A percentile compares a stretch with the other conserved stretches of the same genome.
Evolutionary conservation across 2,329 filamentous ascomycete genomes (phyloP).

Genomic region (Colletotrichum truncatum): DNA sequence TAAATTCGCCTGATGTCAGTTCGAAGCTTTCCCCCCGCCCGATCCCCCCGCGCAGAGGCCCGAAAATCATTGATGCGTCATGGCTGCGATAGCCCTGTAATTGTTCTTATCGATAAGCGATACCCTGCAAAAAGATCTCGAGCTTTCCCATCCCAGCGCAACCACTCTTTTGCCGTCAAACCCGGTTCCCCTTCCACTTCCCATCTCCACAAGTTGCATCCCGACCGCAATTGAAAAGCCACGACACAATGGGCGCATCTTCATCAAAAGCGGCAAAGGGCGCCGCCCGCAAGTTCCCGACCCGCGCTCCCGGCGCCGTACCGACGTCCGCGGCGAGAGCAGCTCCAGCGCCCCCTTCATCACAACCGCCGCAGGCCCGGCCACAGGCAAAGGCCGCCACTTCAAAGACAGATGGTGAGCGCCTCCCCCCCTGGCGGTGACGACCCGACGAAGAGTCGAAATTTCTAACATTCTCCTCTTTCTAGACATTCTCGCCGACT

Average conservation of each 20-base stretch:
- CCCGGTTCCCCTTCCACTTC: not conserved
- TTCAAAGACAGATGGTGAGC: slow-evolving; percentile 44
- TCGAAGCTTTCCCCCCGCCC: not conserved
- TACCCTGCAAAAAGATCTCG: slow-evolving; percentile 3
- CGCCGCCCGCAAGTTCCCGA: slow-evolving; percentile 54
- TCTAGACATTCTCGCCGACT: slow-evolving; percentile 51
- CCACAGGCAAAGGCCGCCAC: slow-evolving; percentile 32
- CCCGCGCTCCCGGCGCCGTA: slow-evolving; percentile 43
- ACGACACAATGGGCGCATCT: slow-evolving; percentile 51
- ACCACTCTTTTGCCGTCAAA: not conserved
- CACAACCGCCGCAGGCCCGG: slow-evolving; percentile 24
- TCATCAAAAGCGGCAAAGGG: slow-evolving; percentile 55
- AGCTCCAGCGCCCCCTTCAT: slow-evolving; percentile 32
- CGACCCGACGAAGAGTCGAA: slow-evolving; percentile 24
- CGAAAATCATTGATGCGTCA: slow-evolving; percentile 24
- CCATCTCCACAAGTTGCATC: not conserved
- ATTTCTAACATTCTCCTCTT: not conserved
- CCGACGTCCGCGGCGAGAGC: slow-evolving; percentile 20
- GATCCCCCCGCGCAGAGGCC: too few species aligned
- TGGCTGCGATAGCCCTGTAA: not conserved
- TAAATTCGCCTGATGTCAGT: not conserved
- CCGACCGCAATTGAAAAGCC: not conserved
- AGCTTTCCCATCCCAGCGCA: not conserved
- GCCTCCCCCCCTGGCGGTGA: not conserved
- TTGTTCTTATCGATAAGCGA: slow-evolving; percentile 17